A percentile compares a stretch with the other conserved stretches of the same genome.
phyloP scores from a whole-genome alignment of 2,329 filamentous ascomycete genomes.

The Colletotrichum tanaceti region DNA sequence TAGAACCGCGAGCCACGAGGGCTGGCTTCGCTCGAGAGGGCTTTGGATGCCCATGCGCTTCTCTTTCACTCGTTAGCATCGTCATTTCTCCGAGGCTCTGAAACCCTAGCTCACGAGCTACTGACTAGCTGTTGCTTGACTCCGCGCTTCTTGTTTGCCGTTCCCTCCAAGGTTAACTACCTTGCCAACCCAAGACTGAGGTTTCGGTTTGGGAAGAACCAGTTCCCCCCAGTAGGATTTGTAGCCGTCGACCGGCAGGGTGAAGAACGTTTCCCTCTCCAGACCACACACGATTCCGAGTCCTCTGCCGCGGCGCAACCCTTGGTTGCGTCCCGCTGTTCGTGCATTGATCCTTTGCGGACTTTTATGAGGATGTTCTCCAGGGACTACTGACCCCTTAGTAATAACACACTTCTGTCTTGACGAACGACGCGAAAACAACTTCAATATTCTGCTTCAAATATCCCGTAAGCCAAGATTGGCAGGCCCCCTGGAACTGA shows the following conservation, averaged over 20 bases:
- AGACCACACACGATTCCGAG: not conserved
- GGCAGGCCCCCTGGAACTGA: not conserved
- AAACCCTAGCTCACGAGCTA: slow-evolving; percentile 26
- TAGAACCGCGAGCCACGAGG: slow-evolving; percentile 24
- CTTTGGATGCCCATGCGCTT: slow-evolving; percentile 9
- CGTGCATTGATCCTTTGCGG: not conserved
- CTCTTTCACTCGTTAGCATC: slow-evolving; percentile 1
- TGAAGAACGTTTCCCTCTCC: not conserved
- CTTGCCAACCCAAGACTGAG: slow-evolving; percentile 4
- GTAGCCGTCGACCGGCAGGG: slow-evolving; percentile 6
- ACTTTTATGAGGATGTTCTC: slow-evolving; percentile 27
- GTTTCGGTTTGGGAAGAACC: not conserved
- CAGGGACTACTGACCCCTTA: slow-evolving; percentile 18
- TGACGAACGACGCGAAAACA: slow-evolving; percentile 4
- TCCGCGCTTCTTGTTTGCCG: slow-evolving; percentile 3
- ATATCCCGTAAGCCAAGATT: slow-evolving; percentile 2
- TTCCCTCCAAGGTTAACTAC: not conserved
- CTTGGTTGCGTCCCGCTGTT: not conserved
- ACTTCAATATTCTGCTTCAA: not conserved
- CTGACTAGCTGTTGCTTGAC: not conserved
- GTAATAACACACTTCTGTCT: not conserved
- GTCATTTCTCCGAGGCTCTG: slow-evolving; percentile 25
- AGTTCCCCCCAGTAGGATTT: not conserved
- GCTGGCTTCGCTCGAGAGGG: slow-evolving; percentile 1
- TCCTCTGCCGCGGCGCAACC: not conserved